These are phyloP conservation scores for Bauhinia variegata DNA, from an alignment of 306 rosid species.

Conservation along the genomic window DNA sequence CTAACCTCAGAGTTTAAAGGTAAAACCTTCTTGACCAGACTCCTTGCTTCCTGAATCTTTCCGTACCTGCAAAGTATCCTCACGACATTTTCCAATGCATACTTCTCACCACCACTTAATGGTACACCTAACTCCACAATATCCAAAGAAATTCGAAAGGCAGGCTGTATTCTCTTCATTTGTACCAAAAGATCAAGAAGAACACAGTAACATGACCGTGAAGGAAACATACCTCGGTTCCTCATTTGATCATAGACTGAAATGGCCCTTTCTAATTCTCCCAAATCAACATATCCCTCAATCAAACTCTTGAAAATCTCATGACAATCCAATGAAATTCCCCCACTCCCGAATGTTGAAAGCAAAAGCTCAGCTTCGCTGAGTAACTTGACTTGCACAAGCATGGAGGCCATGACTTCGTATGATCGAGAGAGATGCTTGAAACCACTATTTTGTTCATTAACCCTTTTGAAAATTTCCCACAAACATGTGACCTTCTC, in stretches of 20 bases:
- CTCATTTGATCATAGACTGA: slow-evolving; percentile 52
- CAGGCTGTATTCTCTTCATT: slow-evolving; percentile 51
- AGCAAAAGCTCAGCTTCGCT: slow-evolving; percentile 70
- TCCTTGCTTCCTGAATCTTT: slow-evolving; percentile 74
- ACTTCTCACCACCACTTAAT: slow-evolving; percentile 49
- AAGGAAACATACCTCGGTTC: slow-evolving; percentile 45
- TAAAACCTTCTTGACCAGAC: slow-evolving; percentile 65
- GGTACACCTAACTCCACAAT: slow-evolving; percentile 49
- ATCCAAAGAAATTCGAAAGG: slow-evolving; percentile 51
- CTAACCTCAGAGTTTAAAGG: slow-evolving; percentile 48
- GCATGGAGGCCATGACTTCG: slow-evolving; percentile 74
- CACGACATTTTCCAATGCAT: slow-evolving; percentile 56
- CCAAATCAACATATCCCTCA: slow-evolving; percentile 55
- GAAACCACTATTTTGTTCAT: slow-evolving; percentile 35
- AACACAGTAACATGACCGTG: slow-evolving; percentile 44
- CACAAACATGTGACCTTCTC: slow-evolving; percentile 69
- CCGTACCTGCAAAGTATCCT: slow-evolving; percentile 65
- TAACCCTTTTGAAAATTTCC: slow-evolving; percentile 63
- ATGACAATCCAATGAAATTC: slow-evolving; percentile 39
- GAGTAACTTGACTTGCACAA: slow-evolving; percentile 58
- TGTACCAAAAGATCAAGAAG: slow-evolving; percentile 57
- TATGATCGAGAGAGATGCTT: slow-evolving; percentile 53
- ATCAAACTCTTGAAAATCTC: slow-evolving; percentile 51
- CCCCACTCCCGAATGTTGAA: slow-evolving; percentile 47
- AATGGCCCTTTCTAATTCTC: slow-evolving; percentile 62